Conservation (phyloP, 257 asterid species). For the Nicotiana sylvestris region DNA sequence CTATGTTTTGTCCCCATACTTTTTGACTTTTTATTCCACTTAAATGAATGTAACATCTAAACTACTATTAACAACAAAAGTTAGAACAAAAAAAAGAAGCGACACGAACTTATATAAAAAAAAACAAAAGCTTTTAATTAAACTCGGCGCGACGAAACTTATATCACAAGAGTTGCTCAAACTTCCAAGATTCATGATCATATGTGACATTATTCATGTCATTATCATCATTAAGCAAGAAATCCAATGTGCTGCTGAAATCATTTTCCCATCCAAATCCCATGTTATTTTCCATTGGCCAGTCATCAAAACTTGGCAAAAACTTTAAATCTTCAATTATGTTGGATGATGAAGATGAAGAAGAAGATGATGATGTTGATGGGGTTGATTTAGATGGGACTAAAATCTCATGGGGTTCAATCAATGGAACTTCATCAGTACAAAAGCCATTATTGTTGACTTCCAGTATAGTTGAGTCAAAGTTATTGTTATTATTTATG, state of each 20-base stretch:
- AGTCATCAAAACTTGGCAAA: conserved; percentile 31
- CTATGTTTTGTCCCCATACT: neutral
- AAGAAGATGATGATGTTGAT: conserved; percentile 25
- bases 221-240: conserved; percentile 27
- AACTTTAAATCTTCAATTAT: conserved; percentile 36
- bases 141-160: neutral
- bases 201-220: conserved; percentile 15
- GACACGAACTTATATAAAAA: neutral
- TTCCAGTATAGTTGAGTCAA: conserved; percentile 21
- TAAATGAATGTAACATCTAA: neutral
- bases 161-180: conserved; percentile 11
- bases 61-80: neutral
- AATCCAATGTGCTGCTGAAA: conserved; percentile 45
- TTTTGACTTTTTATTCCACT: neutral
- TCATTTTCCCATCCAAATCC: conserved; percentile 60
- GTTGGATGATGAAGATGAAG: conserved; percentile 25
- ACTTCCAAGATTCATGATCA: conserved; percentile 26
- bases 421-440: conserved; percentile 69
- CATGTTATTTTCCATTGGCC: conserved; percentile 31
- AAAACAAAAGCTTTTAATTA: neutral
- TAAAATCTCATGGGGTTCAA: conserved; percentile 62
- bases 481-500: neutral
- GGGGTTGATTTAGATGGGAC: conserved; percentile 30
- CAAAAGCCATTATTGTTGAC: conserved; percentile 56
- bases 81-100: neutral